phyloP scores from a whole-genome alignment of 2,329 filamentous ascomycete species.

The Penicillium sumatraense region DNA sequence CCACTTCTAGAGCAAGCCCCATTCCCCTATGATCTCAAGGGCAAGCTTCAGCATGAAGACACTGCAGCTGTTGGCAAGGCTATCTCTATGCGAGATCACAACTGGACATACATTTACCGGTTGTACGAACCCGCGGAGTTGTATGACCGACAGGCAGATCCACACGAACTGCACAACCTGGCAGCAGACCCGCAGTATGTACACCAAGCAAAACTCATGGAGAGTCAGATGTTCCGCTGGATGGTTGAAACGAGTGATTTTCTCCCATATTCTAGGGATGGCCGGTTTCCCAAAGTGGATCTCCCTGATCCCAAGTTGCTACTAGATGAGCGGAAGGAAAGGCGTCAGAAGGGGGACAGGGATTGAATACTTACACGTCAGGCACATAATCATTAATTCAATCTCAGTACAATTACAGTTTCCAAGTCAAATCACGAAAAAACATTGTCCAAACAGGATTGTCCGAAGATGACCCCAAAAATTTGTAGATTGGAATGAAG shows the following conservation, averaged over 20 bases:
- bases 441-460: neutral
- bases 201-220: conserved; percentile 26
- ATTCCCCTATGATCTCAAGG: conserved; percentile 55
- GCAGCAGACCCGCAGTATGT: conserved; percentile 11
- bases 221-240: conserved; percentile 46
- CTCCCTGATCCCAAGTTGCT: conserved; percentile 17
- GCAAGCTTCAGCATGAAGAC: conserved; percentile 51
- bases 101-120: conserved; percentile 52
- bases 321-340: neutral
- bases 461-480: neutral
- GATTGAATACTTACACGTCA: neutral
- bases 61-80: conserved; percentile 47
- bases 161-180: conserved; percentile 34
- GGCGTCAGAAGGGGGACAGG: neutral
- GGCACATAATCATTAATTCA: neutral
- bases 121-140: conserved; percentile 53
- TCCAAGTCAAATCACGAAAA: no score
- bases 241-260: conserved; percentile 41
- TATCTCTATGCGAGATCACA: conserved; percentile 27
- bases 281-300: conserved; percentile 42
- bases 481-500: neutral
- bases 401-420: neutral
- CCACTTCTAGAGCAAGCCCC: conserved; percentile 50
- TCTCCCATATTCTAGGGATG: conserved; percentile 38
- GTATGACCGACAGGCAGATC: conserved; percentile 46